Evolutionary conservation across 2,329 filamentous ascomycete genomes (phyloP).

Genomic region (Ophiosphaerella korrae): DNA sequence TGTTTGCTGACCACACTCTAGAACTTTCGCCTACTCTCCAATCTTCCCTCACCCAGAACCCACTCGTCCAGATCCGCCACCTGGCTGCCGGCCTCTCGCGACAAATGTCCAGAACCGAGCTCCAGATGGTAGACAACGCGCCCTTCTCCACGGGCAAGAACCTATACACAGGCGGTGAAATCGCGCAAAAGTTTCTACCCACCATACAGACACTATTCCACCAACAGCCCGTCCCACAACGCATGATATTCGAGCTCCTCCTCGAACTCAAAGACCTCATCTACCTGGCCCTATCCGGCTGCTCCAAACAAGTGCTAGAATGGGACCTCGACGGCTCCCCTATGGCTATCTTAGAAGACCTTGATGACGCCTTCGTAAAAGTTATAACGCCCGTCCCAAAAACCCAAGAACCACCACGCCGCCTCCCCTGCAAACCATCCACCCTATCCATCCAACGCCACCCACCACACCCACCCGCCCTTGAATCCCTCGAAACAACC

Average conservation of each 20-base stretch:
- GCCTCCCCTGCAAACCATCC: conserved; percentile 29
- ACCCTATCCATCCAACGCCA: conserved; percentile 7
- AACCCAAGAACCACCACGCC: conserved; percentile 10
- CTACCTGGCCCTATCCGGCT: conserved; percentile 33
- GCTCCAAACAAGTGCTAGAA: conserved; percentile 33
- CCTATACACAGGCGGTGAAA: conserved; percentile 39
- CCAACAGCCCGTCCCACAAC: conserved; percentile 35
- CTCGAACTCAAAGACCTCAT: conserved; percentile 43
- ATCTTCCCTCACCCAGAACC: conserved; percentile 38
- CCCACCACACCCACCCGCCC: conserved; percentile 13
- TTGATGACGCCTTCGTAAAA: conserved; percentile 34
- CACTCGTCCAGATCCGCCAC: conserved; percentile 42
- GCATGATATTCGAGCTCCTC: conserved; percentile 43
- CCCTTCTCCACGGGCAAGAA: conserved; percentile 40
- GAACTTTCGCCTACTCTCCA: conserved; percentile 38
- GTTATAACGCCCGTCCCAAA: conserved; percentile 24
- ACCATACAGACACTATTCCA: conserved; percentile 39
- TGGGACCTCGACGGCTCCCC: conserved; percentile 33
- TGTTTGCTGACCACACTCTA: conserved; percentile 10
- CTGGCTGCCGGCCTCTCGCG: conserved; percentile 41
- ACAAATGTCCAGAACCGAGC: conserved; percentile 41
- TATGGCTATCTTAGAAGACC: conserved; percentile 34
- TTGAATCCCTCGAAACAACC: conserved; percentile 44
- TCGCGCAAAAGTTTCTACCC: conserved; percentile 39
- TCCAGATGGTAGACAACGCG: conserved; percentile 44